Base-by-base conservation (phyloP, 768 basidiomycete species). In the Arthromyces matolae region DNA sequence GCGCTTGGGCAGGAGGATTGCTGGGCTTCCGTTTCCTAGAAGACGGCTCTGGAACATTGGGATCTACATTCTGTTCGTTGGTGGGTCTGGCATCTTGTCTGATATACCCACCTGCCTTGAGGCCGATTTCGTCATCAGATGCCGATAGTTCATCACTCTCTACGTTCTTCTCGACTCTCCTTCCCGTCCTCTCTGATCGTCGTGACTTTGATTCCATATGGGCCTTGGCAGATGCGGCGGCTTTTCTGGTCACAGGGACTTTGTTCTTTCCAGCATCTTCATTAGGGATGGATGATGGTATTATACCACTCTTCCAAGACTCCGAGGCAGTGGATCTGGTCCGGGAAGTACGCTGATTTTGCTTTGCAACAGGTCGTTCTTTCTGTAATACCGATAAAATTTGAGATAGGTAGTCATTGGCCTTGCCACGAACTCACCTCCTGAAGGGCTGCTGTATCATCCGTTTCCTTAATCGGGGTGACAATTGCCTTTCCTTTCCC, bases 201-300 rank as follows among this genome's bases (percentile, higher is more conserved):
- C 29, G 34, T 27, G 29, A 42, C 13, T 51, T 18, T 27, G 42
- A 16, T 42, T 53, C 18, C 47, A 18, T n/a, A 42, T 51, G 24
- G 19, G 49, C 32, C 20, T 40, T 43, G 2, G 28, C 22, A n/a
- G 19, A 34, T 9, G 36, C 27, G 12, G 35, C 49, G 23, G 18
- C 47, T 18, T 37, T 45, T 18, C 50, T 51, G 10, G n/a, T n/a
- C n/a, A n/a, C n/a, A n/a, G n/a, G n/a, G 12, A 20, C 24, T 25
- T 32, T 25, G 19, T 24, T 16, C 23, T 41, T 42, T 9, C 16
- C 37, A 10, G 52, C 42, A 50, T 80, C 78, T 58, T 83, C 77
- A 31, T 77, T 75, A 3, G 83, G 81, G 35, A 79, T 65, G 14
- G 84, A 86, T 0, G 83, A 83, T 5, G 82, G 82, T 10, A 84